Conservation (phyloP, 371 early-diverging fungal species). For the Haplosporangium sp. region DNA sequence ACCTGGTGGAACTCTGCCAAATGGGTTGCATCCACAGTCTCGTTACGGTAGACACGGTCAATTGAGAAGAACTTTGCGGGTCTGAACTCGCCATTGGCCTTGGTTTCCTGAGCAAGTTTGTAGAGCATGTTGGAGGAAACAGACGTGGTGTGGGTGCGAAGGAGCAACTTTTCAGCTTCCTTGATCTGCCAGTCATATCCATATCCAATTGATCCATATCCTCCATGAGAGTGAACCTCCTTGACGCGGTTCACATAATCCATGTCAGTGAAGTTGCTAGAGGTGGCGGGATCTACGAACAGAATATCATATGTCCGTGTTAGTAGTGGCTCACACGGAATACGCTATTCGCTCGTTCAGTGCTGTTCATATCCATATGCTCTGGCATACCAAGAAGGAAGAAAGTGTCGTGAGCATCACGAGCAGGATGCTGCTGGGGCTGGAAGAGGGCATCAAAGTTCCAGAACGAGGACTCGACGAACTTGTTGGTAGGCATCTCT, state of each 20-base stretch:
- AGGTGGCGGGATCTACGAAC: slow-evolving; percentile 78
- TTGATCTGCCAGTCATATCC: slow-evolving; percentile 94
- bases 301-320: not conserved
- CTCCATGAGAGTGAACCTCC: slow-evolving; percentile 95
- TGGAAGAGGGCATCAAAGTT: slow-evolving; percentile 99
- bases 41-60: slow-evolving; percentile 99
- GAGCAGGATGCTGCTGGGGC: slow-evolving; percentile 99
- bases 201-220: slow-evolving; percentile 98
- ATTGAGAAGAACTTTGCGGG: slow-evolving; percentile 99
- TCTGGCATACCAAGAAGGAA: slow-evolving; percentile 72
- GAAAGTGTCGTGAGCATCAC: slow-evolving; percentile 99
- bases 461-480: slow-evolving; percentile 99
- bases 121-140: slow-evolving; percentile 95
- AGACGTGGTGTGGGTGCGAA: slow-evolving; percentile 99
- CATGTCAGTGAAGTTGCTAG: slow-evolving; percentile 78
- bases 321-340: not conserved
- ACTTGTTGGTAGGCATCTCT: slow-evolving; percentile 99
- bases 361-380: not conserved
- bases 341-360: too few species aligned
- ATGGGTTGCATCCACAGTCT: slow-evolving; percentile 99
- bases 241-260: slow-evolving; percentile 94
- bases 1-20: slow-evolving; percentile 99
- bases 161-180: slow-evolving; percentile 96
- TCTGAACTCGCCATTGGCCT: slow-evolving; percentile 74
- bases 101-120: slow-evolving; percentile 89